Evolutionary conservation across 352 stramenopile species (phyloP), one percentile per base, ranked within the genome.

Genomic region (Phytophthora cactorum): DNA sequence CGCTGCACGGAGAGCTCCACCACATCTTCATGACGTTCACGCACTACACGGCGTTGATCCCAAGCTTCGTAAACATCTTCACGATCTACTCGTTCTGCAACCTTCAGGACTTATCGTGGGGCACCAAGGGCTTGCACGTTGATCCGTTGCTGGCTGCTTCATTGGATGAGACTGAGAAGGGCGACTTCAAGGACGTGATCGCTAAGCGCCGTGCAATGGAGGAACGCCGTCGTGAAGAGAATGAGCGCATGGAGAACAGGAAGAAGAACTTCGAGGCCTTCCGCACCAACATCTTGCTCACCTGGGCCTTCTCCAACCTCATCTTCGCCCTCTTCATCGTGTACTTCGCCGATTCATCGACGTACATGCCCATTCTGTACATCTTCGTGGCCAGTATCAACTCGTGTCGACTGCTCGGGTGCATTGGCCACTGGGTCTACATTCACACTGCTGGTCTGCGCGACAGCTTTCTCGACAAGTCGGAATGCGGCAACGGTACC

Each of bases 11-110:
- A 31, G 86, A 95, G 66, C 47, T 95, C 46, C 89, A 95, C 63
- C 82, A 94, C 68, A 93, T 95, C 51, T 73, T 94, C 55, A 80
- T 95, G 70, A 92, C 85, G 36, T 94, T 94, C 74, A 89, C 85
- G 61, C 90, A 96, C 72, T 97, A 95, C 77, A 93, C 84, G 49
- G 79, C 87, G 15, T 65, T 97, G 46, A 90, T 95, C 54, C 90
- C 90, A 31, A 94, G 82, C 49, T 96, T 96, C 50, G 86, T 97
- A 34, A 96, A 95, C 70, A 96, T 96, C 52, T 92, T 96, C 53
- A 92, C 84, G 25, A 92, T 97, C 58, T 97, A 96, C 82, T 94
- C 86, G 53, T 96, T 95, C 70, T 96, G 85, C 60, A 95, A 96
- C 75, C 72, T 97, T 29, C 88, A 97, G 32, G 84, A 97, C 58